Conservation (phyloP, 345 rosid species). For the Fremontodendron californicum region DNA sequence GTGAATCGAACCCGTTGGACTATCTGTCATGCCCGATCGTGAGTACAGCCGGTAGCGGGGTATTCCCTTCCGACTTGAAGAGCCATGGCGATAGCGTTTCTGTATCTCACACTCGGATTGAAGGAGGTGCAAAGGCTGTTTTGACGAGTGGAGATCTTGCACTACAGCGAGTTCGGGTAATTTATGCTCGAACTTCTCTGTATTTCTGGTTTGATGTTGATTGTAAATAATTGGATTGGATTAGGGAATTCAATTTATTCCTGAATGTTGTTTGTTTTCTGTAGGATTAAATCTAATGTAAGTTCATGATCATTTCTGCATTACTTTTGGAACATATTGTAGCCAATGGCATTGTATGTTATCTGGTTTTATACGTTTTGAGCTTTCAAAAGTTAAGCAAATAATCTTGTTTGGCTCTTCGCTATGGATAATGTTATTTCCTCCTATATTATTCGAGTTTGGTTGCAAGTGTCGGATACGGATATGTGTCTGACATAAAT, state of each 20-base stretch:
- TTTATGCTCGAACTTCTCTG: constrained; percentile 37
- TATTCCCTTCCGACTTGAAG: constrained; percentile 34
- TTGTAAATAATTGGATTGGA: constrained; percentile 27
- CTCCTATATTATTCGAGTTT: too few relatives aligned
- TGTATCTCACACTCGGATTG: constrained; percentile 59
- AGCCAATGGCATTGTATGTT: background rate
- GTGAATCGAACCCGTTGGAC: constrained; percentile 79
- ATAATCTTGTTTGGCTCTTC: too few relatives aligned
- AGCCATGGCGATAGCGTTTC: background rate
- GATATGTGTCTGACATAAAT: too few relatives aligned
- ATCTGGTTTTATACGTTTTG: too few relatives aligned
- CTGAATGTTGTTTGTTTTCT: background rate
- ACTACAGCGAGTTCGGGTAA: constrained; percentile 86
- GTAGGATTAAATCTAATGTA: background rate
- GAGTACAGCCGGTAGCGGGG: constrained; percentile 54
- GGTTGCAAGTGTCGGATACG: too few relatives aligned
- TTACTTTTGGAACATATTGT: background rate
- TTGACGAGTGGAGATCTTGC: constrained; percentile 66
- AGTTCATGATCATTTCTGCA: background rate
- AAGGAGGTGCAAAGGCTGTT: constrained; percentile 92
- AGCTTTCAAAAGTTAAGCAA: too few relatives aligned
- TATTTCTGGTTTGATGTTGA: constrained; percentile 58
- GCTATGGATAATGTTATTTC: too few relatives aligned
- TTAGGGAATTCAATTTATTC: background rate
- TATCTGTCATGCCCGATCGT: constrained; percentile 82